Base-by-base conservation (phyloP, 768 basidiomycete species). In the Suillus subalutaceus region DNA sequence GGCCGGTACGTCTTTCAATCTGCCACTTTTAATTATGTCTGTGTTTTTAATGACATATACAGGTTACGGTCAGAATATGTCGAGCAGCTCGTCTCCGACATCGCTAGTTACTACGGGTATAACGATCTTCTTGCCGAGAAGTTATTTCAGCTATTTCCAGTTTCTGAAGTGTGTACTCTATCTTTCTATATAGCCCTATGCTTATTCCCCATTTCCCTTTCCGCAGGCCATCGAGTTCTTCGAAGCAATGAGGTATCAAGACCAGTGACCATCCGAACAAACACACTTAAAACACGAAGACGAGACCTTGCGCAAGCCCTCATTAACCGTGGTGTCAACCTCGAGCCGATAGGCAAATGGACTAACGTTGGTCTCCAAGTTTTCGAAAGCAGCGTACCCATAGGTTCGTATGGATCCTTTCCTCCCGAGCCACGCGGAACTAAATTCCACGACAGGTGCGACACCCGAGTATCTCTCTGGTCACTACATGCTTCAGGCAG, bases 311-410 rank as follows among this genome's bases (percentile, higher is more conserved):
- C 94, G 2, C 97, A 99, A 78, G 85, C 90, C 0, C 84, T 99
- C 43, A 90, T 99, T 71, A 97, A 97, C 76, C 88, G 97, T 58
- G 97, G 97, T 41, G 97, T 99, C 67, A 97, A 94, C 74, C 86
- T 99, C 63, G 97, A 99, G 75, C 96, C 97, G 26, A 96, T 99
- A 70, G 97, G 97, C 38, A 99, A 99, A 80, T 99, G 97, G 97
- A 94, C 94, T 37, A 99, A 98, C 74, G 96, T 98, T 68, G 97
- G 97, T 18, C 84, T 99, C n/a, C 97, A 99, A 78, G 92, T 99
- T 4, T 99, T 99, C 75, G 97, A 98, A 80, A 94, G 92, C 69
- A 90, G 87, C 67, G 96, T 99, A 2, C 97, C 97, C 0, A 94
- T 99, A 68, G 97, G 94, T 87, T 72, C 61, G 74, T 67, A 23